These are phyloP conservation scores for Castanea crenata DNA, from an alignment of 306 rosid species.

Conservation along the genomic window DNA sequence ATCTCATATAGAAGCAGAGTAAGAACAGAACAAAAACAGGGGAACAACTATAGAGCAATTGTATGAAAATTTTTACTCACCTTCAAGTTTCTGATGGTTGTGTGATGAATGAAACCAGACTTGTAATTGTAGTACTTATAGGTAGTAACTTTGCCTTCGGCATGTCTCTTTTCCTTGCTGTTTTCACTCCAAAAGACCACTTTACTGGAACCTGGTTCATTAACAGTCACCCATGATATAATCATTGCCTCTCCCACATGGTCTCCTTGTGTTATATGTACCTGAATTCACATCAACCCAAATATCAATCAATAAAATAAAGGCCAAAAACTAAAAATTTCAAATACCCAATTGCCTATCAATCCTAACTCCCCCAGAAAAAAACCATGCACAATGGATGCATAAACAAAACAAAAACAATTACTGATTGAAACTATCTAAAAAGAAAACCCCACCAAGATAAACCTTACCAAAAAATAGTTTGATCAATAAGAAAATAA, in stretches of 20 bases:
- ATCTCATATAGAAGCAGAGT: background rate
- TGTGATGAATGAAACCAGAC: slow-evolving; percentile 75
- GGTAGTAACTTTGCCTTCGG: slow-evolving; percentile 38
- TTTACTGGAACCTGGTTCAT: slow-evolving; percentile 57
- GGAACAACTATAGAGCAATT: background rate
- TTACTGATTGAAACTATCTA: background rate
- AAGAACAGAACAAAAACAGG: background rate
- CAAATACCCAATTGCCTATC: background rate
- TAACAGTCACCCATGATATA: slow-evolving; percentile 66
- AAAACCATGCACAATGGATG: background rate
- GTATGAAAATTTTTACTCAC: slow-evolving; percentile 10
- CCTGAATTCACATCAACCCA: slow-evolving; percentile 40
- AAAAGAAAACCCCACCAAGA: background rate
- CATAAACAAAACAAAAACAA: background rate
- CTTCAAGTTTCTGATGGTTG: slow-evolving; percentile 42
- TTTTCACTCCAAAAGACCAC: slow-evolving; percentile 57
- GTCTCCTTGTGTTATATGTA: slow-evolving; percentile 88
- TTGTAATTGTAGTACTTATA: slow-evolving; percentile 61
- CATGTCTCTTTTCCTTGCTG: slow-evolving; percentile 23
- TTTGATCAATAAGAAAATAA: background rate
- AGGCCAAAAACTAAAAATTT: background rate
- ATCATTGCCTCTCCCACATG: slow-evolving; percentile 62
- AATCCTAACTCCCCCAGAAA: background rate
- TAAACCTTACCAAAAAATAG: background rate
- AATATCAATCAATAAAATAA: background rate